phyloP scores from a whole-genome alignment of 352 stramenopile species.

The Globisporangium cystogenes region DNA sequence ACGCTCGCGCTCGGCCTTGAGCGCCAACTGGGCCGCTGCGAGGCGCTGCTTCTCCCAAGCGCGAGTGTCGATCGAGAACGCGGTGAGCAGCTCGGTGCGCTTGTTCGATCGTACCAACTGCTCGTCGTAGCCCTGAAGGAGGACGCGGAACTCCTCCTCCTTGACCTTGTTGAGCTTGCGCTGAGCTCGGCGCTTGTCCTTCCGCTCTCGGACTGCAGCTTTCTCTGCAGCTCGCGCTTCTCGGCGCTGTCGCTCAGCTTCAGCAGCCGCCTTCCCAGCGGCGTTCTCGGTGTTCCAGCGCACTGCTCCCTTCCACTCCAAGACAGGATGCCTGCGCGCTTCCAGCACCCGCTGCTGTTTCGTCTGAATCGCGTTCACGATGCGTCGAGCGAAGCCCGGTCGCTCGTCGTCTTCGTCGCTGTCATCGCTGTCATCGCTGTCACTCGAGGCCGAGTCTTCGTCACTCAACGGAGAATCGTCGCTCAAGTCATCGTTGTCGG shows the following conservation, averaged over 20 bases:
- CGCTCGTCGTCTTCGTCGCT: constrained; percentile 28
- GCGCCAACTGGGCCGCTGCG: constrained; percentile 3
- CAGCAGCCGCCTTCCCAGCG: constrained; percentile 16
- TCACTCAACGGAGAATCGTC: constrained; percentile 8
- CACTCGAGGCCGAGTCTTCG: not conserved
- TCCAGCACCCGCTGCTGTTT: constrained; percentile 42
- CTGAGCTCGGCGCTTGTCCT: constrained; percentile 37
- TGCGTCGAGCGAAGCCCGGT: constrained; percentile 10
- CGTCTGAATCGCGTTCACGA: constrained; percentile 19
- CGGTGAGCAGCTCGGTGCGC: constrained; percentile 32
- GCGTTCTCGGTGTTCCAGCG: constrained; percentile 38
- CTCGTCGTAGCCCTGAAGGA: constrained; percentile 39
- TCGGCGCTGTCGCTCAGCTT: constrained; percentile 17
- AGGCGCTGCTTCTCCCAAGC: constrained; percentile 15
- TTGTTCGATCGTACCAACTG: constrained; percentile 38
- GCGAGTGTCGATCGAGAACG: constrained; percentile 39
- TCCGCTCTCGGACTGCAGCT: constrained; percentile 30
- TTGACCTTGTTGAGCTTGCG: constrained; percentile 40
- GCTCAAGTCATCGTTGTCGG: constrained; percentile 4
- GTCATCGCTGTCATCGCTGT: constrained; percentile 9
- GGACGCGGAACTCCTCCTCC: constrained; percentile 34
- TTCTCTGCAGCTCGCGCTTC: constrained; percentile 22
- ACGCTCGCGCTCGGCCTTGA: constrained; percentile 2
- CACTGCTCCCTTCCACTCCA: constrained; percentile 45
- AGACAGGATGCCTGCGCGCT: constrained; percentile 30